phyloP scores from a whole-genome alignment of 2,329 filamentous ascomycete genomes.

The Scedosporium apiospermum region DNA sequence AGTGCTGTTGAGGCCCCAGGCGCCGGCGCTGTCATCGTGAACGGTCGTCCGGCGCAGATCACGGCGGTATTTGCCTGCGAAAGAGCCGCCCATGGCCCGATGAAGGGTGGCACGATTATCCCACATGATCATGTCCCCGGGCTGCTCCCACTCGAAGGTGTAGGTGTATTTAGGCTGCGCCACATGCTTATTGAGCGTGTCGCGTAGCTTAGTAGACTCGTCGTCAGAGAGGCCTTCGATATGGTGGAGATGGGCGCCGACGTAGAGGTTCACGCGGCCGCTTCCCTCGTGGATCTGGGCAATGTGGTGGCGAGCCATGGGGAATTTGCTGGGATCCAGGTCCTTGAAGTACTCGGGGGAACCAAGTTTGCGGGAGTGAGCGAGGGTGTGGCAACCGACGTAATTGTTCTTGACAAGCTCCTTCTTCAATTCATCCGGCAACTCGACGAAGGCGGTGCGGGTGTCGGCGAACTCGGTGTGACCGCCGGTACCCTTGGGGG shows the following conservation, averaged over 20 bases:
- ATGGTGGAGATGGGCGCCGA: conserved; percentile 43
- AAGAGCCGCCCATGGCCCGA: conserved; percentile 36
- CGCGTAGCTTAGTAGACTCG: conserved; percentile 25
- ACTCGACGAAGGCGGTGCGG: conserved; percentile 37
- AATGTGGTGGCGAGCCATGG: conserved; percentile 35
- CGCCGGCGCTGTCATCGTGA: conserved; percentile 30
- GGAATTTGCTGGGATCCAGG: conserved; percentile 27
- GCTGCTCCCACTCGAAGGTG: conserved; percentile 35
- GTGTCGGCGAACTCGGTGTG: conserved; percentile 45
- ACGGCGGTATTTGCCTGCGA: conserved; percentile 35
- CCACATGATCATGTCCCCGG: conserved; percentile 47
- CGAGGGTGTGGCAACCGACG: conserved; percentile 38
- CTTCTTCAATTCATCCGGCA: conserved; percentile 24
- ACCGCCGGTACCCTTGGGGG: conserved; percentile 35
- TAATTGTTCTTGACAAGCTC: conserved; percentile 29
- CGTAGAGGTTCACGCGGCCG: conserved; percentile 42
- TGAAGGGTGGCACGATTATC: conserved; percentile 50
- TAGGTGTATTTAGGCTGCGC: conserved; percentile 36
- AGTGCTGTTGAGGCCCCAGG: conserved; percentile 27
- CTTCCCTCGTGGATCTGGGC: conserved; percentile 41
- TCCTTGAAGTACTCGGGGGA: conserved; percentile 37
- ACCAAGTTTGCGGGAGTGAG: conserved; percentile 41
- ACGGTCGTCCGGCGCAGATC: conserved; percentile 50
- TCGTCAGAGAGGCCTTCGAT: conserved; percentile 31
- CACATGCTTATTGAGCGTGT: conserved; percentile 33